These are phyloP conservation scores for Kluyveromyces sp. DNA, from an alignment of 1,139 yeast genomes.

Conservation along the genomic window DNA sequence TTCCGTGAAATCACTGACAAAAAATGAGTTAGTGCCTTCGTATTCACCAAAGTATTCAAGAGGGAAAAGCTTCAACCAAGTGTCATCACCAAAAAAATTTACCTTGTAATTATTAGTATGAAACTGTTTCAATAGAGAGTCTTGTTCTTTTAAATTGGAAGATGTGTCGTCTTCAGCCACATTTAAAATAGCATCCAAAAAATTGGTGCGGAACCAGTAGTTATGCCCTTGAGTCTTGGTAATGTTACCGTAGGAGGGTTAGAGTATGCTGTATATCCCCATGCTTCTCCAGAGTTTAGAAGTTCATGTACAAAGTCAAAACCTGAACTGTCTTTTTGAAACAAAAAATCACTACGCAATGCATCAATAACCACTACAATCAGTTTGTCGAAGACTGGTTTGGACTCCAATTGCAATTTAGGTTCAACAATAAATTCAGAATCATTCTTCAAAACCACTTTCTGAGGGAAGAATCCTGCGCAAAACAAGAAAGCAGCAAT, in stretches of 20 bases:
- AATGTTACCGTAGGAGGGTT: constrained; percentile 82
- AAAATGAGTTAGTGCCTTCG: constrained; percentile 92
- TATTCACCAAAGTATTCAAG: constrained; percentile 43
- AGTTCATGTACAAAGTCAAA: constrained; percentile 63
- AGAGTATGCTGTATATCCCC: constrained; percentile 86
- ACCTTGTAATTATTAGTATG: constrained; percentile 39
- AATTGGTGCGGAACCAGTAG: constrained; percentile 76
- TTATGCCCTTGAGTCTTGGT: constrained; percentile 71
- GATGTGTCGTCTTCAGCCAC: constrained; percentile 87
- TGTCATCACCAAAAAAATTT: constrained; percentile 93
- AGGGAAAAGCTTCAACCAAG: constrained; percentile 90
- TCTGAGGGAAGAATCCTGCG: constrained; percentile 84
- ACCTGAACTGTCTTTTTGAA: constrained; percentile 45
- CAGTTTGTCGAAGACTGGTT: constrained; percentile 56
- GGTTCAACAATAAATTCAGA: constrained; percentile 19
- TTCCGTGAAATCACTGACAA: constrained; percentile 88
- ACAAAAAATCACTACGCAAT: constrained; percentile 79
- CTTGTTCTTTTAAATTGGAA: constrained; percentile 67
- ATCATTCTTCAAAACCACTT: constrained; percentile 58
- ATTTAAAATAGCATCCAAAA: constrained; percentile 80
- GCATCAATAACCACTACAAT: constrained; percentile 91
- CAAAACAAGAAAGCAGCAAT: constrained; percentile 56
- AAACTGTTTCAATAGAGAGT: constrained; percentile 81
- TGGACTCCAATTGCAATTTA: constrained; percentile 18
- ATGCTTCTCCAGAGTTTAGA: constrained; percentile 58